These are phyloP conservation scores for Mitragyna speciosa DNA, from an alignment of 257 asterid species.

Conservation along the genomic window DNA sequence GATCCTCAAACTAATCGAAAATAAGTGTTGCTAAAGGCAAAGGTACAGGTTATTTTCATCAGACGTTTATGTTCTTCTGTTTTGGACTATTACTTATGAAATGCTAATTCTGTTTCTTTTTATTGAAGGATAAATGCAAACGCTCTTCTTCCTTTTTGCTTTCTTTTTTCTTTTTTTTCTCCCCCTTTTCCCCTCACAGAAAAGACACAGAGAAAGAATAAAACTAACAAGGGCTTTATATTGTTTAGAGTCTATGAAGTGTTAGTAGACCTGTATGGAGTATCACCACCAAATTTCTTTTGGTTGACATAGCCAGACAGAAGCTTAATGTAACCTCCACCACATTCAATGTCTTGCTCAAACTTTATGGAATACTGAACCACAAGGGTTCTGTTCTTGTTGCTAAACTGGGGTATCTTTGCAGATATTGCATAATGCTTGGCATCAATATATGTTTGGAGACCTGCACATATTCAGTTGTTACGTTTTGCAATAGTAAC, in stretches of 20 bases:
- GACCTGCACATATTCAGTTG: constrained; percentile 47
- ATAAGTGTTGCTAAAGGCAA: background rate
- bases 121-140: background rate
- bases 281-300: constrained; percentile 94
- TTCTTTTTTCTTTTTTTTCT: too few relatives aligned
- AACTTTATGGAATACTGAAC: constrained; percentile 81
- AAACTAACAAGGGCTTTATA: background rate
- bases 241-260: background rate
- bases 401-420: constrained; percentile 83
- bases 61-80: background rate
- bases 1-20: background rate
- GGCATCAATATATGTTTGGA: constrained; percentile 78
- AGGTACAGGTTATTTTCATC: background rate
- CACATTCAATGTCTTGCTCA: constrained; percentile 96
- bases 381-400: constrained; percentile 83
- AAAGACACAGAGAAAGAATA: background rate
- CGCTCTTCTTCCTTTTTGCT: too few relatives aligned
- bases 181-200: background rate
- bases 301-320: constrained; percentile 88
- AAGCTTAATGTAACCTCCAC: constrained; percentile 93
- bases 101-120: background rate
- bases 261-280: constrained; percentile 74
- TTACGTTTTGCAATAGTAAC: background rate
- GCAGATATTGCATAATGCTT: constrained; percentile 86
- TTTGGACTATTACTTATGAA: background rate